Evolutionary conservation across 2,329 filamentous ascomycete species (phyloP), one percentile per base, ranked within the genome.

Genomic region (Fusarium citri): DNA sequence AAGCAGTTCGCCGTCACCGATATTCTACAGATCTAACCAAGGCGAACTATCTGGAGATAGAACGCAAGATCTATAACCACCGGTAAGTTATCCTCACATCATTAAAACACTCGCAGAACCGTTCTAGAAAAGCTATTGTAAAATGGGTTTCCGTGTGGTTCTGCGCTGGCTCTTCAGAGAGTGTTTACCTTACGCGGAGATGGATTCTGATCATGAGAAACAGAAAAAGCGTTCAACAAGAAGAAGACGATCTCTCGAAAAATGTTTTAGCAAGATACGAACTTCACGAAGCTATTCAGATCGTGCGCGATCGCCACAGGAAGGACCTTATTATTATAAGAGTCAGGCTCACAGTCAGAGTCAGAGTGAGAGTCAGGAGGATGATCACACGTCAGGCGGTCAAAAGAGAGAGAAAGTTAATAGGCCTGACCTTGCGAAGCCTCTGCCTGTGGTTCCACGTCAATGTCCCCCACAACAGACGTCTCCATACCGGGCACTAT

Each of bases 401-500:
- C 64, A 49, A 25, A 48, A 49, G 18, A 18, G 40, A 41, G 18
- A 26, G 8, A 26, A 8, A 26, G 23, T 49, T 56, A 48, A 30
- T 57, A 49, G 54, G 47, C 41, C 22, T 47, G 40, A 54, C 50
- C 28, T 54, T 54, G 55, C 22, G 40, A 64, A 64, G 51, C 60
- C 51, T 64, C 23, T 64, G 40, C 61, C 59, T 64, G 62, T 65
- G 60, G 62, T 59, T 59, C 62, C 62, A 65, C 60, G 54, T 65
- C 61, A 59, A 59, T 20, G 54, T 66, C 54, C 61, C 63, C 63
- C 61, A 66, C 61, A 65, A 22, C 54, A 55, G 22, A 37, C 49
- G 42, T 41, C 58, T 43, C 54, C 54, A 45, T 63, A 34, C 30
- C 37, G 31, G 48, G 54, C 31, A 41, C 57, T 28, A 40, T 23